Evolutionary conservation across 2,329 filamentous ascomycete species (phyloP).

Genomic region (Trichoderma atroviride): DNA sequence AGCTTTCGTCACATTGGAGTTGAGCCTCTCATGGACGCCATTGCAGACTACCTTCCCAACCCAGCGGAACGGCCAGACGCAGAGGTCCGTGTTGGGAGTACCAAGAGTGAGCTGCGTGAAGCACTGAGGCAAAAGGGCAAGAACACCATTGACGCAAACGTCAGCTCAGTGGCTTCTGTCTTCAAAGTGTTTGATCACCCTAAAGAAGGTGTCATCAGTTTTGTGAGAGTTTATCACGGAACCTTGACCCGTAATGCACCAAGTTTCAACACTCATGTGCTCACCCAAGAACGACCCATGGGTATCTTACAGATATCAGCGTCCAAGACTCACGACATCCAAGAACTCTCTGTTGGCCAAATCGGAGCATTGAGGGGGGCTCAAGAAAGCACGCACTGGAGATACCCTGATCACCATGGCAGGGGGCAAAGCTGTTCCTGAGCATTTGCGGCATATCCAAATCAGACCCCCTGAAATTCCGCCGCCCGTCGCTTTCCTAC

Average conservation of each 20-base stretch:
- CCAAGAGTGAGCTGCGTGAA: slow-evolving; percentile 41
- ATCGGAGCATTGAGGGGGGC: slow-evolving; percentile 88
- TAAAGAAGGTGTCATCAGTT: slow-evolving; percentile 84
- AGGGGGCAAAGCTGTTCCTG: slow-evolving; percentile 63
- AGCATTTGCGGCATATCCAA: slow-evolving; percentile 73
- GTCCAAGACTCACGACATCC: slow-evolving; percentile 81
- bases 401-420: slow-evolving; percentile 84
- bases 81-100: slow-evolving; percentile 70
- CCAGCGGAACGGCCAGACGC: slow-evolving; percentile 79
- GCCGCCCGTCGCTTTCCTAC: slow-evolving; percentile 94
- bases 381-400: slow-evolving; percentile 90
- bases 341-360: slow-evolving; percentile 78
- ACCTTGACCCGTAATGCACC: slow-evolving; percentile 71
- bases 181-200: slow-evolving; percentile 96
- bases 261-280: slow-evolving; percentile 85
- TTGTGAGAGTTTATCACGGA: slow-evolving; percentile 89
- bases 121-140: slow-evolving; percentile 47
- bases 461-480: slow-evolving; percentile 87
- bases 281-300: slow-evolving; percentile 76
- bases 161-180: slow-evolving; percentile 64
- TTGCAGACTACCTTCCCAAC: slow-evolving; percentile 83
- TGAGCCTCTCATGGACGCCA: slow-evolving; percentile 84
- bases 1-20: slow-evolving; percentile 95
- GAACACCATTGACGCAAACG: slow-evolving; percentile 39
- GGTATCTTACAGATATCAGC: slow-evolving; percentile 89